Evolutionary conservation across 108 stramenopile species (phyloP), one percentile per base, ranked within the genome.

Genomic region (Nannochloropsis salina): DNA sequence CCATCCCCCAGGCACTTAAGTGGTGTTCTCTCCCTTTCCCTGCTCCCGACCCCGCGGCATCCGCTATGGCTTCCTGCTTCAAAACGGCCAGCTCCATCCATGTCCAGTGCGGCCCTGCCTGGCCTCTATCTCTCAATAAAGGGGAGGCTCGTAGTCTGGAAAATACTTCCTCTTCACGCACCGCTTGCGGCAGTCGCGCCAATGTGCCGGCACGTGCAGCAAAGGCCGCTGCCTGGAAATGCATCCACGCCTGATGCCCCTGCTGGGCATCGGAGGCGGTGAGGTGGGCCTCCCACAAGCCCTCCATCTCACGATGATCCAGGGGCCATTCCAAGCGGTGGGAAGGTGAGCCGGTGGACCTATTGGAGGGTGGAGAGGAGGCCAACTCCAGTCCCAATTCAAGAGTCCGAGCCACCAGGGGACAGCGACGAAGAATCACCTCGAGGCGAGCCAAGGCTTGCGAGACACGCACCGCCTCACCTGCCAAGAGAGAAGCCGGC

Each of bases 11-110:
- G 31, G 0, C 31, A 31, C 31, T 31, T 1, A 31, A 31, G 31
- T 31, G 31, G 31, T 31, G 31, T 31, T 31, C 31, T 1, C 31
- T 31, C n/a, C 20, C 61, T n/a, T 4, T n/a, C 15, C 20, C 61
- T 74, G 61, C 61, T 74, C 61, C 61, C n/a, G 6, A 15, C n/a
- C 61, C 61, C n/a, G 61, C 61, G 8, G 61, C 61, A 1, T 15
- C 61, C 4, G 61, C n/a, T 3, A n/a, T n/a, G 4, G 61, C 61
- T n/a, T 15, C 61, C n/a, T n/a, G 20, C 61, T n/a, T 74, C 61
- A 74, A 74, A 74, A 6, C n/a, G n/a, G 61, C 61, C 61, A 74
- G 20, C 61, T 74, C 61, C 61, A 74, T 74, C 61, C 61, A 74
- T 15, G 61, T 74, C 61, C 15, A 74, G 2, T 74, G 20, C 61